Conservation (phyloP, 176 grass and related monocot genomes). For the Phyllostachys edulis region DNA sequence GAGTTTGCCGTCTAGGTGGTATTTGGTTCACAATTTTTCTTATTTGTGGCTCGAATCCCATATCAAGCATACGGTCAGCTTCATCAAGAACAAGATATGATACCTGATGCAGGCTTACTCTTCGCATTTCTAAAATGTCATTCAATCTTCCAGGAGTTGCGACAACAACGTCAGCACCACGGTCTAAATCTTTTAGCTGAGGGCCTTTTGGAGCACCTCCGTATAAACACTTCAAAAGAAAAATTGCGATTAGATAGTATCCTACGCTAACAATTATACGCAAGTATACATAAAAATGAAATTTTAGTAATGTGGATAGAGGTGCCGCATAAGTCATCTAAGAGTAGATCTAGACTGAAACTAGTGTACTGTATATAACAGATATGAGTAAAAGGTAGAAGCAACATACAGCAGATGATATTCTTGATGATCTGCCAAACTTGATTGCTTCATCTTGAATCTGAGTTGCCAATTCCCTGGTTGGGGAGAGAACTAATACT, state of each 20-base stretch:
- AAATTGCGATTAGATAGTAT: not conserved
- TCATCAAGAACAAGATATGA: conserved; percentile 87
- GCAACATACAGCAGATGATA: conserved; percentile 64
- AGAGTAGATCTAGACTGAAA: not conserved
- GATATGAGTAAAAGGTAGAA: conserved; percentile 16
- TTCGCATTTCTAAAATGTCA: conserved; percentile 87
- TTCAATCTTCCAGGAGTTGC: conserved; percentile 93
- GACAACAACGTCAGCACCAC: conserved; percentile 72
- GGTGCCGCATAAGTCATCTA: not conserved
- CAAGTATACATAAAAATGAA: conserved; percentile 3
- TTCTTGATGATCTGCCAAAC: conserved; percentile 87
- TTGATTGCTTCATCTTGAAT: conserved; percentile 94
- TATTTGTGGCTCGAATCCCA: conserved; percentile 96
- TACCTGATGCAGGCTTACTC: conserved; percentile 62
- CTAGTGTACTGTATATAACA: not conserved
- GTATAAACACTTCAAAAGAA: conserved; percentile 66
- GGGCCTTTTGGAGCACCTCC: conserved; percentile 90
- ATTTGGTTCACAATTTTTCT: conserved; percentile 85
- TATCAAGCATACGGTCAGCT: conserved; percentile 96
- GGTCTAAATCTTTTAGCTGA: conserved; percentile 73
- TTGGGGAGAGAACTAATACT: conserved; percentile 80
- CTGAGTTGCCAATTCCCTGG: conserved; percentile 89
- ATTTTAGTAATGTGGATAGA: not conserved
- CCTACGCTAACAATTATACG: not conserved
- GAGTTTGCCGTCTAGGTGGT: conserved; percentile 66